Evolutionary conservation across 805 yeast genomes (phyloP), one percentile per base, ranked within the genome.

Genomic region (Lipomyces lipofer): DNA sequence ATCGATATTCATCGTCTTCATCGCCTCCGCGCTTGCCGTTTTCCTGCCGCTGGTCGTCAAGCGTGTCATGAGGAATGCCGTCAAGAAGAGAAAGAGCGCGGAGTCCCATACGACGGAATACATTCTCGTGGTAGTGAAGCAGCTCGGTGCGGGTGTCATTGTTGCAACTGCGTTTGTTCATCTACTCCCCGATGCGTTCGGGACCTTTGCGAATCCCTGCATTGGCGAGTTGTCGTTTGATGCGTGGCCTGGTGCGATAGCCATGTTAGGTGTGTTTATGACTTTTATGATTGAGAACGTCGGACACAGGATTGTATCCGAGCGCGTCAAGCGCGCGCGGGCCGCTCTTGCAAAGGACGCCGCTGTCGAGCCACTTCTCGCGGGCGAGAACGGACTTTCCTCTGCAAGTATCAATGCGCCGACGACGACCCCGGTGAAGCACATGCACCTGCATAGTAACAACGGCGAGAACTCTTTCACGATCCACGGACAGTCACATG

Each of bases 81-180:
- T 10, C 17, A 44, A 33, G 13, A n/a, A n/a, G n/a, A n/a, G n/a
- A n/a, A n/a, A n/a, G n/a, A 19, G 47, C 1, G 28, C 43, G 29
- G 33, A 32, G 39, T 36, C 51, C 40, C 27, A 4, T 24, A 25
- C 45, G 24, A 52, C 57, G 21, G 45, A 54, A 43, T 25, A 32
- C 24, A 25, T 67, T 19, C 45, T 65, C 24, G 51, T 84, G 66
- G 67, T 82, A 45, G 83, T 87, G 47, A 86, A 85, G 64, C 86
- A 78, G 69, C 87, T 87, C 66, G 95, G 95, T 57, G 84, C 91
- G 2, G 95, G 95, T 51, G 92, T 87, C 46, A 87, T 87, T 64
- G 77, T 87, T 10, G 87, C 92, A 12, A 87, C 95, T 1, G 88
- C 91, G 0, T 85, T 87, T 63, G 82, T 87, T 28, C 95, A 87